A percentile compares a stretch with the other conserved stretches of the same genome.
Conservation (phyloP, 805 yeast species). For the Suhomyces xylopsoci region DNA sequence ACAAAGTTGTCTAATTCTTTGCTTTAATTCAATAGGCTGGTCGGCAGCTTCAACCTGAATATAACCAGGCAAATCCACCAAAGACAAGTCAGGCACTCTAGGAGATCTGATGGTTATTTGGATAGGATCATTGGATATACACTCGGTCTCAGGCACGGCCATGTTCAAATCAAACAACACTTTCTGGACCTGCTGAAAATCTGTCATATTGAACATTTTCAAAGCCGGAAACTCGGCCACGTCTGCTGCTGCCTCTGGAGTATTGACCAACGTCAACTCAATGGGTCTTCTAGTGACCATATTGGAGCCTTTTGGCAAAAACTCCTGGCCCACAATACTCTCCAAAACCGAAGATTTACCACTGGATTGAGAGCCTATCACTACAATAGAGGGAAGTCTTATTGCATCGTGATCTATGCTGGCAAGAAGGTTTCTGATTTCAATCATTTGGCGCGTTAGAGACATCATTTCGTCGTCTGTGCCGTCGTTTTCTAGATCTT, state of each 20-base stretch:
- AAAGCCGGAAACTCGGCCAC: slow-evolving; percentile 92
- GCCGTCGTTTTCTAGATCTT: slow-evolving; percentile 45
- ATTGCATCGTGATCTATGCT: slow-evolving; percentile 76
- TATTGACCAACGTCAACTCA: slow-evolving; percentile 85
- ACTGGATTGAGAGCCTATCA: slow-evolving; percentile 94
- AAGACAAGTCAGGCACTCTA: slow-evolving; percentile 79
- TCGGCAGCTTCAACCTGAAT: slow-evolving; percentile 96
- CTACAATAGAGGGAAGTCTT: slow-evolving; percentile 91
- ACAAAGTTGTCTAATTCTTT: slow-evolving; percentile 75
- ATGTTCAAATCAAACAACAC: slow-evolving; percentile 83
- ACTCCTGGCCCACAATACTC: slow-evolving; percentile 96
- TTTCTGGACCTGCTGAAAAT: slow-evolving; percentile 84
- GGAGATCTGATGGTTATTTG: slow-evolving; percentile 90
- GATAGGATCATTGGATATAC: slow-evolving; percentile 90
- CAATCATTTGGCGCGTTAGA: slow-evolving; percentile 94
- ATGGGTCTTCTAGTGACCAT: slow-evolving; percentile 99
- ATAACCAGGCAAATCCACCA: slow-evolving; percentile 96
- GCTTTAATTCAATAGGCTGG: slow-evolving; percentile 83
- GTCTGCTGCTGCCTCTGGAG: slow-evolving; percentile 77
- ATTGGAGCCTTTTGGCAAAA: slow-evolving; percentile 93
- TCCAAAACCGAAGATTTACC: slow-evolving; percentile 97
- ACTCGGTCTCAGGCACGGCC: slow-evolving; percentile 85
- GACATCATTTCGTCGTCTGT: slow-evolving; percentile 81
- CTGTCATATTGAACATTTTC: slow-evolving; percentile 76
- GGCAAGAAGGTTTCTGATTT: slow-evolving; percentile 76